Percentiles rank a stretch among this genome's conserved stretches.
These are phyloP conservation scores for Myxozyma kluyveri DNA, from an alignment of 805 yeast genomes.

Conservation along the genomic window DNA sequence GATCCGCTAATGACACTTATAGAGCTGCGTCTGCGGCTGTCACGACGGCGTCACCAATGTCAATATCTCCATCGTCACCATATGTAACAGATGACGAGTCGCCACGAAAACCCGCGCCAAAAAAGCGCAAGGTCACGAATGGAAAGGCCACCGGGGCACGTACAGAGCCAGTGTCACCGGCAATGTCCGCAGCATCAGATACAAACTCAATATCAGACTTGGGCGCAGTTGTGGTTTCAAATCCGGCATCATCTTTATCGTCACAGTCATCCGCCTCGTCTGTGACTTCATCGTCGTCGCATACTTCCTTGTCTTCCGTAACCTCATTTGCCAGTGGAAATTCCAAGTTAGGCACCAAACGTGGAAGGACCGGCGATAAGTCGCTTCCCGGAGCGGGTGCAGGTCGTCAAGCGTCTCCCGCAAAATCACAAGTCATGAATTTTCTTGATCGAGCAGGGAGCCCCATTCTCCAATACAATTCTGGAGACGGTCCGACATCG, in stretches of 20 bases:
- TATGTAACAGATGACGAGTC: constrained; percentile 29
- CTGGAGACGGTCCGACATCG: too few species aligned
- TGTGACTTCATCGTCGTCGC: background rate
- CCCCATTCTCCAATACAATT: constrained; percentile 10
- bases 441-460: constrained; percentile 22
- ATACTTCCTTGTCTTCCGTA: too few species aligned
- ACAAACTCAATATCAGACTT: constrained; percentile 3
- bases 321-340: too few species aligned
- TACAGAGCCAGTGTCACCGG: constrained; percentile 2
- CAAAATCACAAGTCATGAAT: constrained; percentile 22
- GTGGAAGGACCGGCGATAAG: constrained; percentile 13
- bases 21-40: constrained; percentile 18
- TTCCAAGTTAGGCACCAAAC: too few species aligned
- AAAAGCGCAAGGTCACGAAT: constrained; percentile 17
- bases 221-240: background rate
- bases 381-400: constrained; percentile 8
- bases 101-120: constrained; percentile 9
- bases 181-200: constrained; percentile 2
- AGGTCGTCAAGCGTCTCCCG: constrained; percentile 3
- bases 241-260: background rate
- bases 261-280: background rate
- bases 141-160: constrained; percentile 4
- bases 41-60: constrained; percentile 22
- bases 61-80: constrained; percentile 29
- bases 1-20: background rate